Percentiles rank a stretch among this genome's conserved stretches.
These are phyloP conservation scores for Talaromyces piceae DNA, from an alignment of 2,329 filamentous ascomycete genomes.

Conservation along the genomic window DNA sequence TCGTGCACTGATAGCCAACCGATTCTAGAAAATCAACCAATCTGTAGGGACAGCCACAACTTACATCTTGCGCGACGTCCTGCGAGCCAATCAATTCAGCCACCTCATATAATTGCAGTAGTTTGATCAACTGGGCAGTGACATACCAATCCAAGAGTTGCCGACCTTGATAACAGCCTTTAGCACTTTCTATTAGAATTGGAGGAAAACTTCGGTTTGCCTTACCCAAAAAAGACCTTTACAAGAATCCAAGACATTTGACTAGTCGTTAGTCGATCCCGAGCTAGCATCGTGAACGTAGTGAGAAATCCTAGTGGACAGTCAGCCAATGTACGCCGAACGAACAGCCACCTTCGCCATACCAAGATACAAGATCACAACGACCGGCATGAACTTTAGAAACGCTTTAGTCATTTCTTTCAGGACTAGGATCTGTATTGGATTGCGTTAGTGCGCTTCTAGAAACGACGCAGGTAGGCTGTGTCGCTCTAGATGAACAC, in stretches of 20 bases:
- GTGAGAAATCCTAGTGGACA: constrained; percentile 66
- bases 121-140: constrained; percentile 10
- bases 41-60: constrained; percentile 21
- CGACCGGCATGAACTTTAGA: constrained; percentile 69
- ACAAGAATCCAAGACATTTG: constrained; percentile 55
- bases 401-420: constrained; percentile 90
- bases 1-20: constrained; percentile 32
- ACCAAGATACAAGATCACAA: constrained; percentile 74
- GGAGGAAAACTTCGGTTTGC: constrained; percentile 16
- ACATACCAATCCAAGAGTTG: constrained; percentile 52
- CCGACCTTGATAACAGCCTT: constrained; percentile 33
- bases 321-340: neutral
- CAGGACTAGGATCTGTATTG: constrained; percentile 65
- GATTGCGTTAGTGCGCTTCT: neutral
- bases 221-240: constrained; percentile 55
- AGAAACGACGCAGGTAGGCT: constrained; percentile 11
- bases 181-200: neutral
- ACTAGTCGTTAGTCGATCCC: constrained; percentile 47
- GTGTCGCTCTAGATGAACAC: constrained; percentile 16
- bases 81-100: constrained; percentile 35
- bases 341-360: constrained; percentile 10
- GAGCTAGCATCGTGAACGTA: constrained; percentile 58
- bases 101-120: constrained; percentile 24
- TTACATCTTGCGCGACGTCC: constrained; percentile 33
- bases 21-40: constrained; percentile 25